Evolutionary conservation across 768 basidiomycete species (phyloP).

Genomic region (Sporobolomyces roseus): DNA sequence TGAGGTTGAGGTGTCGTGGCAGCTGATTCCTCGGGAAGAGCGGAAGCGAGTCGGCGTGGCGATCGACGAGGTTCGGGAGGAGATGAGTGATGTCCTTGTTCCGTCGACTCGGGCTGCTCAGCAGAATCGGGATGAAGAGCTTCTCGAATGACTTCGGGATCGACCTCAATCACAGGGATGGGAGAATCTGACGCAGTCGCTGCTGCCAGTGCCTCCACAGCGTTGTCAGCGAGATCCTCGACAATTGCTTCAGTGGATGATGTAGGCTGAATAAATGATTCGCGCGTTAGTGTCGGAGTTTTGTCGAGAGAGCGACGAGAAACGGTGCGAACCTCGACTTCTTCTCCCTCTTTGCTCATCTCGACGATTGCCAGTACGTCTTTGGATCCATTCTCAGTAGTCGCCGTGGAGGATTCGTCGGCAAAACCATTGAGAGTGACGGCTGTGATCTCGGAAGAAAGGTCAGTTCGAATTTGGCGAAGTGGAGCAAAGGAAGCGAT

Average conservation of each 20-base stretch:
- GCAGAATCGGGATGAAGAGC: no score
- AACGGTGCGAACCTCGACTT: background rate
- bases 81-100: background rate
- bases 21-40: background rate
- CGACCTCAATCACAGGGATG: background rate
- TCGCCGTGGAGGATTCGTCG: no score
- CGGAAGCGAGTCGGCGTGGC: background rate
- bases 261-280: no score
- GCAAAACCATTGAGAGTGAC: no score
- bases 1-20: background rate
- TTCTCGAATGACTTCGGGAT: background rate
- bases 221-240: background rate
- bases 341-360: background rate
- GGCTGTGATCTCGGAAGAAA: no score
- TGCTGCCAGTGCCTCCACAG: background rate
- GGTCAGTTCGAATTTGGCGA: no score
- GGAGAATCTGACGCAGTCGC: background rate
- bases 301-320: background rate
- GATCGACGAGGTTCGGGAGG: background rate
- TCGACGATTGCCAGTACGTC: background rate
- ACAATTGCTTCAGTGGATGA: background rate
- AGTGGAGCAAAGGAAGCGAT: no score
- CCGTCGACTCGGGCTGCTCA: background rate
- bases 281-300: no score
- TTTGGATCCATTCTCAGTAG: no score